Base-by-base conservation (phyloP, 2,329 filamentous ascomycete genomes). In the Chrysosporium queenslandicum region DNA sequence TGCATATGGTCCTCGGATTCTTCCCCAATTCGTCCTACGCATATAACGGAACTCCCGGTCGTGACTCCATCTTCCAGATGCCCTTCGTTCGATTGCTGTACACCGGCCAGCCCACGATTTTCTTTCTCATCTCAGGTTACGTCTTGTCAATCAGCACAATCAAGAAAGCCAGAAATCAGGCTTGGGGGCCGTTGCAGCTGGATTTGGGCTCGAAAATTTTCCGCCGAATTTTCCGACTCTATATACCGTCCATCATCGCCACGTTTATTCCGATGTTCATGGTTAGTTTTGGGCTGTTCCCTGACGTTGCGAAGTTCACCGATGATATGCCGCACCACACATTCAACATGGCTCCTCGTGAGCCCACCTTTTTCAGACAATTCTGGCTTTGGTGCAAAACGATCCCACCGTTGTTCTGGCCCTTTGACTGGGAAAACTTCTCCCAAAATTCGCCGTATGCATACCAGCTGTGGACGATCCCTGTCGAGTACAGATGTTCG, bases 91-190 rank as follows among this genome's bases (percentile, higher is more conserved):
- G 71, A 46, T 60, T 72, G 56, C 56, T 72, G 23, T 69, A 71
- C 52, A 68, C 70, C 3, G 71, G 72, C 21, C 71, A 74, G 55
- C 68, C 47, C 23, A 50, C 47, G 36, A 69, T 74, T 34, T 74
- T 75, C 61, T 75, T 75, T 58, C 67, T 74, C 30, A 68, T 75
- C 23, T 74, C 71, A 7, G 72, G 72, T 48, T 75, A 74, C 53
- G 71, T 72, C n/a, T 63, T 74, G 43, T 72, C 70, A 2, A 55
- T 71, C 50, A 34, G 47, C 27, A 32, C 47, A 27, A 41, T 50
- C 2, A 71, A 66, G 54, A 62, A 64, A 30, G 68, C 69, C 51
- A 66, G 66, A 34, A 65, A 56, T 52, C 61, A 50, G 47, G 47
- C 47, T 25, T 50, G 47, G 47, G 64, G 39, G 61, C 66, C 9